Evolutionary conservation across 1,139 yeast genomes (phyloP), one percentile per base, ranked within the genome.

Genomic region (Blastobotrys illinoisensis): DNA sequence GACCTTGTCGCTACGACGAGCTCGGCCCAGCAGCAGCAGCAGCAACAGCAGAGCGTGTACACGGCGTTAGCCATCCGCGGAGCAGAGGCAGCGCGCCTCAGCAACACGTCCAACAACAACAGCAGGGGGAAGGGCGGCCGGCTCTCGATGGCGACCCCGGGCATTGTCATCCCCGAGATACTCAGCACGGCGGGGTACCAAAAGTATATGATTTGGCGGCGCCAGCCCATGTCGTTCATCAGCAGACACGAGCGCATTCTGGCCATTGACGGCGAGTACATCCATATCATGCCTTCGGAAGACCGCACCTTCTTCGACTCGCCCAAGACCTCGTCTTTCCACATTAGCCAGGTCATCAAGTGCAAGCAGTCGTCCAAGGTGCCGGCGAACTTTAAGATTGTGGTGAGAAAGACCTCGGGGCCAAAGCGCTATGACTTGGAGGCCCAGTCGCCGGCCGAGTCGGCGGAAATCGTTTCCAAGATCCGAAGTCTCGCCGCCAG

Each of bases 181-280:
- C 44, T 56, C 16, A 56, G 58, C 18, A 56, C 63, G 49, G 60
- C 68, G 9, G 73, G 74, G 6, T 73, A 74, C 57, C 71, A 78
- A 59, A 80, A 78, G 60, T 82, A 91, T 81, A 85, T 82, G 46
- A 96, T 93, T 0, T 88, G 90, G 88, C 79, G 98, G 62, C 81
- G 95, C 57, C 93, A 90, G 65, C 89, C 85, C 51, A 83, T 91
- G 76, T 85, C 95, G 0, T 85, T 93, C 63, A 81, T 87, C 59
- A 83, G 84, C 55, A 80, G 90, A 53, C 88, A 89, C 58, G 96
- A 91, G 61, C 82, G 95, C 62, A 81, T 90, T 1, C 74, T 93
- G 50, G 91, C 95, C 1, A 81, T 93, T 47, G 98, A 93, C 69
- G 98, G 98, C 18, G 97, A 90, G 64, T 91, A 90, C 66, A 83